phyloP scores from a whole-genome alignment of 257 asterid genomes.

The Apocynum venetum region DNA sequence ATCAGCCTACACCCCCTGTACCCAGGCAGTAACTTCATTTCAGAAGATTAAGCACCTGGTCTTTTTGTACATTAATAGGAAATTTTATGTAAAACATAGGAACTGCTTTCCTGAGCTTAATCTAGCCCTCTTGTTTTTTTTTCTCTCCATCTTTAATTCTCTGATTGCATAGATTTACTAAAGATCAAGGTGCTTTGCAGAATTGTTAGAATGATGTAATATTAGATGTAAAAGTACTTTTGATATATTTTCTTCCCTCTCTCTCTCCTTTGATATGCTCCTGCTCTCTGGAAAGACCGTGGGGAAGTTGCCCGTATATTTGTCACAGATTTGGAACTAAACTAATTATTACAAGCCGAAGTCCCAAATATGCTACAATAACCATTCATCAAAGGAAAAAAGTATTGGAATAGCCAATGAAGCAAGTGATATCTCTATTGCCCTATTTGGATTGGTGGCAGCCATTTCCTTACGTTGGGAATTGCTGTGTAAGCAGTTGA shows the following conservation, averaged over 20 bases:
- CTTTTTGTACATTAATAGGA: slow-evolving; percentile 39
- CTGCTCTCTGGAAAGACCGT: too few relatives aligned
- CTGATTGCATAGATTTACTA: neutral
- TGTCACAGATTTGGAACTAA: too few relatives aligned
- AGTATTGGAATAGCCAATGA: too few relatives aligned
- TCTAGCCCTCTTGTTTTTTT: neutral
- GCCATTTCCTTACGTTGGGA: too few relatives aligned
- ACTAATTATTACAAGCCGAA: too few relatives aligned
- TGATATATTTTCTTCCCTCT: too few relatives aligned
- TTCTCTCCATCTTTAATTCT: neutral
- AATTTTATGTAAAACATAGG: slow-evolving; percentile 16
- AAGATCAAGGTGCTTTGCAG: slow-evolving; percentile 3
- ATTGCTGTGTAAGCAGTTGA: too few relatives aligned
- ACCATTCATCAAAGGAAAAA: too few relatives aligned
- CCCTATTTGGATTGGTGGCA: too few relatives aligned
- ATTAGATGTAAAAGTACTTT: neutral
- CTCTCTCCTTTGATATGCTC: neutral
- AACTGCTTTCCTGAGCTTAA: neutral
- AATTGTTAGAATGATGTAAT: slow-evolving; percentile 5
- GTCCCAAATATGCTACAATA: too few relatives aligned
- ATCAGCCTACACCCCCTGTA: slow-evolving; percentile 78
- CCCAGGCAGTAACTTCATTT: slow-evolving; percentile 62
- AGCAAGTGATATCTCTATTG: too few relatives aligned
- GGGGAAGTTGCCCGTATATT: too few relatives aligned
- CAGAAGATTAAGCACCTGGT: slow-evolving; percentile 20